phyloP scores from a whole-genome alignment of 805 yeast genomes.

The Kuraishia ogatae region DNA sequence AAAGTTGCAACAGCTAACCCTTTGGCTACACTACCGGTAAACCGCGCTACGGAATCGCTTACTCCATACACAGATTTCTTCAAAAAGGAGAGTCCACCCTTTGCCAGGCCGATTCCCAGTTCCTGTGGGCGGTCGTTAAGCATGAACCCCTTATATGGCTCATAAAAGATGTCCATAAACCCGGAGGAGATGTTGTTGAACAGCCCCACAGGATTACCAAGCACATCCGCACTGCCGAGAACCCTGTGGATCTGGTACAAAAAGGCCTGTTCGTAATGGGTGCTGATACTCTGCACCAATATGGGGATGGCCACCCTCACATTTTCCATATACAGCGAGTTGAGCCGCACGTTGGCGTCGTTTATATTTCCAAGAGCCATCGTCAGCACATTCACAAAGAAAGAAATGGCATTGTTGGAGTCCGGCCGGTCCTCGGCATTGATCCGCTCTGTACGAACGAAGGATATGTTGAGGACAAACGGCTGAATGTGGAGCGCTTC shows the following conservation, averaged over 20 bases:
- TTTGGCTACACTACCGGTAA: constrained; percentile 91
- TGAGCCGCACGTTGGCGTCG: constrained; percentile 89
- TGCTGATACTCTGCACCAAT: constrained; percentile 57
- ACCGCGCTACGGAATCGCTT: constrained; percentile 86
- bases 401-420: constrained; percentile 60
- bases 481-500: constrained; percentile 94
- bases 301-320: constrained; percentile 78
- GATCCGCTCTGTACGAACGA: constrained; percentile 78
- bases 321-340: constrained; percentile 82
- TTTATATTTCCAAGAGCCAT: constrained; percentile 97
- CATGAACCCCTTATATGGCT: constrained; percentile 92
- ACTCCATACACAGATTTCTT: constrained; percentile 93
- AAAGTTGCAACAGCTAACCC: constrained; percentile 87
- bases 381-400: constrained; percentile 76
- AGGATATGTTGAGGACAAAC: constrained; percentile 76
- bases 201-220: constrained; percentile 96
- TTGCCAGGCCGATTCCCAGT: constrained; percentile 89
- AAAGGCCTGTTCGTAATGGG: constrained; percentile 90
- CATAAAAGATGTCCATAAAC: constrained; percentile 91
- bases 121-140: constrained; percentile 95
- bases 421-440: constrained; percentile 50
- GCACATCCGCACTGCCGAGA: constrained; percentile 90
- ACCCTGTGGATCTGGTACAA: constrained; percentile 87
- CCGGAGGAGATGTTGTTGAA: constrained; percentile 93
- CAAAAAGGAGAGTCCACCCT: constrained; percentile 90